Conservation (phyloP, 2,329 filamentous ascomycete genomes). For the Aspergillus fijiensis region DNA sequence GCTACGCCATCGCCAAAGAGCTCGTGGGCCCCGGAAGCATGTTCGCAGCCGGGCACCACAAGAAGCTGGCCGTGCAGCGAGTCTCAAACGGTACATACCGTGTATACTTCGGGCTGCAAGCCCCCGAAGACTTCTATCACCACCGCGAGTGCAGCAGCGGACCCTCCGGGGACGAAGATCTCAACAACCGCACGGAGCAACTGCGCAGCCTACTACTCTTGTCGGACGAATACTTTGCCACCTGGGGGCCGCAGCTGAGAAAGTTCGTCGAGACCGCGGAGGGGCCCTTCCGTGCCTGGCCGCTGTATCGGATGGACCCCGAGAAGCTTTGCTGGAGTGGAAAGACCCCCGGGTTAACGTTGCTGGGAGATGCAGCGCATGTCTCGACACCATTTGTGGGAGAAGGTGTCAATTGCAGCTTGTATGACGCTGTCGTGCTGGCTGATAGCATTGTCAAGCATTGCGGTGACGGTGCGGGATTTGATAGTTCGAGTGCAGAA, state of each 20-base stretch:
- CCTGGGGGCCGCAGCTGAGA: conserved; percentile 16
- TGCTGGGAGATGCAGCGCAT: conserved; percentile 33
- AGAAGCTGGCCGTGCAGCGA: conserved; percentile 20
- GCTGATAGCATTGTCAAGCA: background rate
- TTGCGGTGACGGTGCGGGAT: background rate
- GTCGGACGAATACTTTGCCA: background rate
- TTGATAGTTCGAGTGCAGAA: background rate
- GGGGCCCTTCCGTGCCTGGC: conserved; percentile 24
- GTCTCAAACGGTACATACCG: conserved; percentile 21
- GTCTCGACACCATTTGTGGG: conserved; percentile 29
- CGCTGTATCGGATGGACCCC: conserved; percentile 24
- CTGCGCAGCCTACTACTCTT: background rate
- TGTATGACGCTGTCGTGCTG: background rate
- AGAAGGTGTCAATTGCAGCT: conserved; percentile 27
- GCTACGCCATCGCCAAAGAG: conserved; percentile 23
- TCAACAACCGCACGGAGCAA: background rate
- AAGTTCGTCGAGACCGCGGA: conserved; percentile 20
- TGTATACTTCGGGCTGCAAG: conserved; percentile 20
- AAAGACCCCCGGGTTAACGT: conserved; percentile 15
- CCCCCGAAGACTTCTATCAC: conserved; percentile 10
- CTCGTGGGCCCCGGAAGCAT: conserved; percentile 14
- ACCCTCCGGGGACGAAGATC: background rate
- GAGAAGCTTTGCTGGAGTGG: background rate
- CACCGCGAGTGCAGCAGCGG: background rate
- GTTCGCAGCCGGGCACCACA: conserved; percentile 5